A percentile compares a stretch with the other conserved stretches of the same genome.
phyloP scores from a whole-genome alignment of 2,329 filamentous ascomycete genomes.

The Bimuria novae-zelandiae region DNA sequence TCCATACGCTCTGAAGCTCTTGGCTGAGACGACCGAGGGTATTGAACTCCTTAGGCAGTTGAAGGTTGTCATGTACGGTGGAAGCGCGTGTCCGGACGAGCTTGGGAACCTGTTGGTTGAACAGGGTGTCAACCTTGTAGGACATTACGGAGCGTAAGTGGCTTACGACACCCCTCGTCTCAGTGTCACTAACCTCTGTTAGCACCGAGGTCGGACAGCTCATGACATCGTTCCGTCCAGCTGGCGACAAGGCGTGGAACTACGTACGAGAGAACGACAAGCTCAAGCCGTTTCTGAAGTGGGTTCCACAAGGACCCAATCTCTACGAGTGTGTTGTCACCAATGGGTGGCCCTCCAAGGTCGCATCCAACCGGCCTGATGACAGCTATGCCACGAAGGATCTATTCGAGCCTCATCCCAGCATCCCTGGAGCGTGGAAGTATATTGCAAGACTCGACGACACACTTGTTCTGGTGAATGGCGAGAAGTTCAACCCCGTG shows the following conservation, averaged over 20 bases:
- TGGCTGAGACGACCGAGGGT: conserved; percentile 63
- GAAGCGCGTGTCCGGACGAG: conserved; percentile 63
- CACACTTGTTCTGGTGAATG: conserved; percentile 53
- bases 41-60: conserved; percentile 54
- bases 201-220: conserved; percentile 66
- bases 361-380: conserved; percentile 25
- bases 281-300: conserved; percentile 50
- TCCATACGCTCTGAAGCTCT: conserved; percentile 67
- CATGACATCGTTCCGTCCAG: conserved; percentile 64
- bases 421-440: conserved; percentile 51
- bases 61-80: conserved; percentile 63
- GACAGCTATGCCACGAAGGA: conserved; percentile 43
- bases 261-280: conserved; percentile 55
- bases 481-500: conserved; percentile 56
- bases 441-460: conserved; percentile 54
- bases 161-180: neutral
- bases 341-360: conserved; percentile 43
- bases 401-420: conserved; percentile 53
- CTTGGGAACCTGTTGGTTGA: conserved; percentile 59
- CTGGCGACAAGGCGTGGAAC: conserved; percentile 63
- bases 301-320: conserved; percentile 42
- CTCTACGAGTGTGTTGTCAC: conserved; percentile 49
- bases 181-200: neutral
- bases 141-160: conserved; percentile 62
- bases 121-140: conserved; percentile 59